Conservation (phyloP, 768 basidiomycete species). For the Crucibulum laeve region DNA sequence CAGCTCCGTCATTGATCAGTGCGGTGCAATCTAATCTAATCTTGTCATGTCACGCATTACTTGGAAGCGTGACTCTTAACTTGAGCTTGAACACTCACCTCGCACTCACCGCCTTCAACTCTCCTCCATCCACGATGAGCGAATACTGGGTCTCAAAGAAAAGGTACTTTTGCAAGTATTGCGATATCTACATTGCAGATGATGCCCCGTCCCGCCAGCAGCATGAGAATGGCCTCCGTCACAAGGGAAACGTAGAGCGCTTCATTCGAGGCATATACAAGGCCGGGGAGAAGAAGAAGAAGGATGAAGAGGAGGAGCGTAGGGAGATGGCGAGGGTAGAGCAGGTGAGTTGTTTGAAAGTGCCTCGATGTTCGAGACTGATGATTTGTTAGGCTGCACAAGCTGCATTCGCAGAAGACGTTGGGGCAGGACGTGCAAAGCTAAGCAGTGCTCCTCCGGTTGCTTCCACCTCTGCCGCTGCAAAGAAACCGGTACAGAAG, state of each 20-base stretch:
- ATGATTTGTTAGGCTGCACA: conserved; percentile 56
- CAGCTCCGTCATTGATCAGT: too few species aligned
- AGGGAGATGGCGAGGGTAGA: conserved; percentile 85
- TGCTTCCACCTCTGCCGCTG: conserved; percentile 26
- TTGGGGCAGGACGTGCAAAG: conserved; percentile 62
- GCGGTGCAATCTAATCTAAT: not conserved
- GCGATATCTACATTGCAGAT: conserved; percentile 94
- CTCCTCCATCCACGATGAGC: conserved; percentile 48
- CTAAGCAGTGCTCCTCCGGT: conserved; percentile 25
- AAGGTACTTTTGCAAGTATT: conserved; percentile 95
- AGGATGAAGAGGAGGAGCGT: conserved; percentile 81
- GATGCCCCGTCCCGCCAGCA: conserved; percentile 88
- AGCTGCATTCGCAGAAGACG: conserved; percentile 74
- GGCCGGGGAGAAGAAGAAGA: conserved; percentile 81
- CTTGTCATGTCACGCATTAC: not conserved
- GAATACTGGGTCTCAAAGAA: conserved; percentile 94
- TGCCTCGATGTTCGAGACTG: not conserved
- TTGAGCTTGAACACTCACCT: too few species aligned
- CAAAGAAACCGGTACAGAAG: conserved; percentile 39
- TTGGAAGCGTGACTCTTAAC: not conserved
- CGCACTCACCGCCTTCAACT: too few species aligned
- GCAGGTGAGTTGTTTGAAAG: conserved; percentile 40
- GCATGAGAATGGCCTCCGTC: conserved; percentile 90
- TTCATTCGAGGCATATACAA: conserved; percentile 94
- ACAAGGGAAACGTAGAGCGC: conserved; percentile 92